phyloP scores from a whole-genome alignment of 768 basidiomycete genomes.

The Podaxis sp. region DNA sequence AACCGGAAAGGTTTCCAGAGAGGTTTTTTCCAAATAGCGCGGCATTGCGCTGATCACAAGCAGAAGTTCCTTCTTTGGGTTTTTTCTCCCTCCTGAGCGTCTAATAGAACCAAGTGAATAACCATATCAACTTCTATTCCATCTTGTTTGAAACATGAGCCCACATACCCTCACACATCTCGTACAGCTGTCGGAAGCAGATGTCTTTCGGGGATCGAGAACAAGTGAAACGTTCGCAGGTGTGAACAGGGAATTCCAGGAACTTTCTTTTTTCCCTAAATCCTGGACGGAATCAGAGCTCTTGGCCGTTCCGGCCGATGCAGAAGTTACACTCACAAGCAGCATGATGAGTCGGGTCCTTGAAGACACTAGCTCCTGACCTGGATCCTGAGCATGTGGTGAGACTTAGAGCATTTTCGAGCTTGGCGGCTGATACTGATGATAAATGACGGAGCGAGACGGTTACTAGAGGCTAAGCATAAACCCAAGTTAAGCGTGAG shows the following conservation, averaged over 20 bases:
- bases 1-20: neutral
- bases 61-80: neutral
- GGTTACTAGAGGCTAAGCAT: neutral
- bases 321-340: neutral
- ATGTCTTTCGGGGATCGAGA: neutral
- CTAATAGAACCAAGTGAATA: neutral
- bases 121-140: neutral
- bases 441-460: neutral
- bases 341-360: neutral
- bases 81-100: neutral
- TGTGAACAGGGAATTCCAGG: neutral
- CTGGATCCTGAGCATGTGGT: neutral
- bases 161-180: slow-evolving; percentile 1
- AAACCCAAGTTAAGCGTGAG: neutral
- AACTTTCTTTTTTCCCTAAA: neutral
- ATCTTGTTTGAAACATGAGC: neutral
- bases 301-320: neutral
- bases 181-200: neutral
- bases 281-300: neutral
- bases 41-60: neutral
- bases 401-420: neutral
- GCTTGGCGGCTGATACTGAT: neutral
- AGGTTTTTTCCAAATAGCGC: neutral
- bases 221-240: neutral
- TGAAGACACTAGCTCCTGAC: neutral